These are phyloP conservation scores for Aspergillus steynii DNA, from an alignment of 495 filamentous ascomycete species.

Conservation along the genomic window DNA sequence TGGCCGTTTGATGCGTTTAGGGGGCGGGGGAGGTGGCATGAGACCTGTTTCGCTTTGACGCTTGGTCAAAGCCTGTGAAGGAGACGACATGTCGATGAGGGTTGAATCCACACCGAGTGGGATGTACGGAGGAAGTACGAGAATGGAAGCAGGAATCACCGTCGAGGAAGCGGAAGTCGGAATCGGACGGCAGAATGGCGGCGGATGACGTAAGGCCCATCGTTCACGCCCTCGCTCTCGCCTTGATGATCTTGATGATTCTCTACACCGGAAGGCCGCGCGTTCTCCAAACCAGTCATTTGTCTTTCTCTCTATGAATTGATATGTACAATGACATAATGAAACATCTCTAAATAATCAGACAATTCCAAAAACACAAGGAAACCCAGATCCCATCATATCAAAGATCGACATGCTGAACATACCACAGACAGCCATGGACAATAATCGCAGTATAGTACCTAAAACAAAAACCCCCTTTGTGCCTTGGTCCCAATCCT, in stretches of 20 bases:
- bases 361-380: constrained; percentile 5
- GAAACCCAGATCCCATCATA: constrained; percentile 2
- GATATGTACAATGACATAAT: constrained; percentile 1
- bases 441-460: background rate
- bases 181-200: constrained; percentile 4
- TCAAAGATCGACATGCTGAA: background rate
- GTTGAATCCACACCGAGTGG: background rate
- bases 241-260: too few species aligned
- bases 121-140: background rate
- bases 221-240: too few species aligned
- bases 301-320: background rate
- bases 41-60: constrained; percentile 62
- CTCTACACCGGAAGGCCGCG: too few species aligned
- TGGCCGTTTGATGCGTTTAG: constrained; percentile 91
- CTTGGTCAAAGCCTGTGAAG: constrained; percentile 39
- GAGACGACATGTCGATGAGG: constrained; percentile 16
- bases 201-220: background rate
- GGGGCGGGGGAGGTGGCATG: constrained; percentile 87
- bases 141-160: background rate
- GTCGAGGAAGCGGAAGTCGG: background rate
- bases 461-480: constrained; percentile 6
- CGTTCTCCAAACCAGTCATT: background rate
- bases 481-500: constrained; percentile 26
- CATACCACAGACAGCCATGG: background rate
- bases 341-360: constrained; percentile 14